Evolutionary conservation across 163 green algal genomes (phyloP), one percentile per base, ranked within the genome.

Genomic region (Prototheca wickerhamii): DNA sequence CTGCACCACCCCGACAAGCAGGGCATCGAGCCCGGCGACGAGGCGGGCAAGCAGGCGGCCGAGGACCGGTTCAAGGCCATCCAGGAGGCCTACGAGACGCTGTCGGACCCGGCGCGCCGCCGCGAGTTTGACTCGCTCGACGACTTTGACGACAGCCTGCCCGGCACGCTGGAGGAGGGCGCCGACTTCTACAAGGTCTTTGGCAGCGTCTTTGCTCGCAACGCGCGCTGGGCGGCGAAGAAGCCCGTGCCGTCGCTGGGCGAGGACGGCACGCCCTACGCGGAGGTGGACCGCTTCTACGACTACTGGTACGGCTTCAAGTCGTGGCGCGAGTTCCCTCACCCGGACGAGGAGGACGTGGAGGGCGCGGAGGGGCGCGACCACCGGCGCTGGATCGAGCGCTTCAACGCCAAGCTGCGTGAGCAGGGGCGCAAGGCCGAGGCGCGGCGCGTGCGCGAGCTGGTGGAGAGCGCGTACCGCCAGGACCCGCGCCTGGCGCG

Each of bases 251-350:
- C 86, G 20, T 80, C 89, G 29, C 37, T 93, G 28, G 89, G 88
- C n/a, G 82, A 89, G 30, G 82, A 86, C 3, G 54, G 67, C 25
- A 77, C 71, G 1, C 23, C 69, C 31, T 58, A 69, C 29, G 8
- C 53, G 26, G 5, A 84, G 34, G 92, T 98, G 43, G 78, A 89
- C 34, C 78, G 76, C 50, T 97, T 98, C 64, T 99, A 99, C 75
- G 83, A 97, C 73, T 99, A 97, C 64, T 99, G 93, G 93, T 97
- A 80, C 58, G 49, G 23, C 50, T 96, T 95, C 79, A 92, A 89
- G 75, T 93, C 80, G 6, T 99, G 93, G 93, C 75, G 93, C 23
- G 93, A 98, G 86, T 98, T 98, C 72, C 93, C 93, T 0, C 88
- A 98, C 71, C 85, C 88, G 1, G 91, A 98, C 53, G 93, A 99